Base-by-base conservation (phyloP, 2,329 filamentous ascomycete species). In the Phialocephala sp. region DNA sequence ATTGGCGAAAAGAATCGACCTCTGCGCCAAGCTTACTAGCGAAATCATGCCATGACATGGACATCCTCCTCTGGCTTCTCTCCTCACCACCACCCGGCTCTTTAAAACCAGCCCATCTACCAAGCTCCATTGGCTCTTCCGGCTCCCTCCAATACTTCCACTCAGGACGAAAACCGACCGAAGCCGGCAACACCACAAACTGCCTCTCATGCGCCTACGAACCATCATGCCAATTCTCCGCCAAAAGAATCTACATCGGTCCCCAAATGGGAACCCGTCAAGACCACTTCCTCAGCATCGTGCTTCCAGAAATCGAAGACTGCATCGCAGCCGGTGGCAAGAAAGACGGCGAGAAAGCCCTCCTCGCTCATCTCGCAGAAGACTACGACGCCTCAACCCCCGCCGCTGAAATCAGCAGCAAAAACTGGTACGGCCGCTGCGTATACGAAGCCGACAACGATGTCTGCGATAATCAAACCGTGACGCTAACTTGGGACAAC, bases 41-140 rank as follows among this genome's bases (percentile, higher is more conserved):
- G 4, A 98, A 98, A 79, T 96, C 92, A 66, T 97, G 94, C 72
- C 95, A 98, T 74, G 95, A 98, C 72, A 91, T 98, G 59, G 95
- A 98, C 75, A 87, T 97, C 66, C 80, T 98, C 8, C 82, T 97
- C n/a, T 98, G 95, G 94, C 80, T 98, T 59, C 84, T 98, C 15
- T 94, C 89, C 75, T 91, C 92, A 0, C 77, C 84, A 0, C 73
- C 80, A 1, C 68, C 69, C 1, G 73, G 74, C 1, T 69, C 74
- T 14, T 68, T 71, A 22, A 74, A 76, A 9, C 77, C 81, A 12
- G 85, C 90, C 0, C 94, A 97, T 77, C 82, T 94, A 0, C 94
- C 94, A 0, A 83, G 87, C 9, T 86, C 84, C 0, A 84, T 98
- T 20, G 85, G 88, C 0, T 97, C 93, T 0, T 85, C 85, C 0